Evolutionary conservation across 495 filamentous ascomycete species (phyloP).

Genomic region (Hyaloscypha variabilis): DNA sequence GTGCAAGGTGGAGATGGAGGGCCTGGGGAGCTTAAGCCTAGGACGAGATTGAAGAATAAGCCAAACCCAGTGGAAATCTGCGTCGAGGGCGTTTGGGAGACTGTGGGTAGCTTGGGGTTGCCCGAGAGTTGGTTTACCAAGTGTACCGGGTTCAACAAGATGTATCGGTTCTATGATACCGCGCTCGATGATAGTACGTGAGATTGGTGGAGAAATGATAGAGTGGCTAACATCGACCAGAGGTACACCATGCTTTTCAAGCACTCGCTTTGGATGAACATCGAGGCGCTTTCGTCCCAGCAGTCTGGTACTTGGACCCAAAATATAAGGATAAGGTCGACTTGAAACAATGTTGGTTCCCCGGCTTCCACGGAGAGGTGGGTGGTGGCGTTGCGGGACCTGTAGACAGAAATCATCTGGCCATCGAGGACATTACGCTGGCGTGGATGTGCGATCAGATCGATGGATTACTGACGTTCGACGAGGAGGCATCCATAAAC

Average conservation of each 20-base stretch:
- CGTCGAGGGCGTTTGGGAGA: slow-evolving; percentile 62
- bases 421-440: slow-evolving; percentile 9
- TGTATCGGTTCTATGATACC: slow-evolving; percentile 19
- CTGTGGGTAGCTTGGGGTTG: slow-evolving; percentile 43
- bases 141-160: slow-evolving; percentile 25
- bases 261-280: slow-evolving; percentile 71
- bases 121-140: slow-evolving; percentile 38
- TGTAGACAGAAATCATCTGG: background rate
- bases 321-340: slow-evolving; percentile 47
- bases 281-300: slow-evolving; percentile 56
- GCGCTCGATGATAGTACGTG: slow-evolving; percentile 15
- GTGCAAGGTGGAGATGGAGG: background rate
- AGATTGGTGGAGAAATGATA: background rate
- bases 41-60: background rate
- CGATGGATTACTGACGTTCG: slow-evolving; percentile 13
- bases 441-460: slow-evolving; percentile 19
- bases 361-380: slow-evolving; percentile 65
- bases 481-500: background rate
- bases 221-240: slow-evolving; percentile 21
- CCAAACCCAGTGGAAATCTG: slow-evolving; percentile 13
- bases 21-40: background rate
- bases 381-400: slow-evolving; percentile 48
- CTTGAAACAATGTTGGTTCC: slow-evolving; percentile 75
- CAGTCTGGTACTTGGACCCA: slow-evolving; percentile 10
- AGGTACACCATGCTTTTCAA: slow-evolving; percentile 68